Evolutionary conservation across 331 rosid genomes (phyloP).

Genomic region (Stylosanthes scabra): DNA sequence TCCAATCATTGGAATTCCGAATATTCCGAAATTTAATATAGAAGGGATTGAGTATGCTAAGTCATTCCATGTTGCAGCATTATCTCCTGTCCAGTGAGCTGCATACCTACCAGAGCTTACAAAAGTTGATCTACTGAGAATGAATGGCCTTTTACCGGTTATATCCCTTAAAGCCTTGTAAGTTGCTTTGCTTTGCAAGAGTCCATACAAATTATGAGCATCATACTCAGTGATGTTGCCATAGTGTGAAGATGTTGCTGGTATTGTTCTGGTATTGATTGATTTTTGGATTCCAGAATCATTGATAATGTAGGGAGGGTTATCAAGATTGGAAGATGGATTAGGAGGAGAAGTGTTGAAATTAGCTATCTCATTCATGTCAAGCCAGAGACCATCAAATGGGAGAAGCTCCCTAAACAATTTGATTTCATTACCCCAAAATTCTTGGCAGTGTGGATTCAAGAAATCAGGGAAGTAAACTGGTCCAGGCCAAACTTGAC

Average conservation of each 20-base stretch:
- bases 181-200: constrained; percentile 69
- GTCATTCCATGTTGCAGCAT: constrained; percentile 83
- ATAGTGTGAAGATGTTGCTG: constrained; percentile 70
- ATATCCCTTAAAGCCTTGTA: constrained; percentile 56
- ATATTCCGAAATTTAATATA: constrained; percentile 72
- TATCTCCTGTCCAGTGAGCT: constrained; percentile 98
- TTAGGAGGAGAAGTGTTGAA: constrained; percentile 58
- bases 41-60: constrained; percentile 74
- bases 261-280: constrained; percentile 58
- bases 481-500: constrained; percentile 85
- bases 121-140: constrained; percentile 85
- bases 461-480: constrained; percentile 80
- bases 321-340: constrained; percentile 68
- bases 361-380: constrained; percentile 82
- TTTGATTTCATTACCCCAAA: constrained; percentile 76
- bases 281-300: constrained; percentile 42
- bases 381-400: constrained; percentile 88
- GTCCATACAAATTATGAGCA: constrained; percentile 77
- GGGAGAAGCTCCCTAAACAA: constrained; percentile 58
- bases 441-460: constrained; percentile 55
- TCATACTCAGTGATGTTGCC: constrained; percentile 74
- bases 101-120: constrained; percentile 85
- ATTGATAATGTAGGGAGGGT: constrained; percentile 84
- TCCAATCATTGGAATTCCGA: constrained; percentile 92
- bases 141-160: constrained; percentile 83